Conservation (phyloP, 768 basidiomycete species). For the Macrolepiota albuminosa region DNA sequence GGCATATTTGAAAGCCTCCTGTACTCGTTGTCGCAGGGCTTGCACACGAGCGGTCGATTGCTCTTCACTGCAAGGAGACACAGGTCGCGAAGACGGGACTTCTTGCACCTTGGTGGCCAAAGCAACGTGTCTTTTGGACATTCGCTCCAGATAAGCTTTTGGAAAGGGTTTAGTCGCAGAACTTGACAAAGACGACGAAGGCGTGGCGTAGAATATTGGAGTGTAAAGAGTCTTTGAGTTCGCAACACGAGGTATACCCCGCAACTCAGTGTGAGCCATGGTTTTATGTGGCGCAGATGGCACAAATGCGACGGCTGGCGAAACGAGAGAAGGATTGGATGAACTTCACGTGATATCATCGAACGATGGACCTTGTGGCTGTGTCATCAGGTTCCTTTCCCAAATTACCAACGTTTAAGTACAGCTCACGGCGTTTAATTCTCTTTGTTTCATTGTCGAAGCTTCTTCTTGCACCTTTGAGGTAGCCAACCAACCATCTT, state of each 20-base stretch:
- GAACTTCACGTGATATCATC: background rate
- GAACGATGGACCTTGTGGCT: background rate
- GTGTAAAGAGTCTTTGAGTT: conserved; percentile 16
- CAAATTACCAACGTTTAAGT: background rate
- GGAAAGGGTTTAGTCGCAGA: conserved; percentile 4
- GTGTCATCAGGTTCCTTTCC: background rate
- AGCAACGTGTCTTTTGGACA: conserved; percentile 21
- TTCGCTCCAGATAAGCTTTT: conserved; percentile 16
- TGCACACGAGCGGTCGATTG: conserved; percentile 19
- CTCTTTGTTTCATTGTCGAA: background rate
- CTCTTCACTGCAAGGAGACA: conserved; percentile 13
- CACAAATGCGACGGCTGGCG: background rate
- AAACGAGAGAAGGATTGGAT: background rate
- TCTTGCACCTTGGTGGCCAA: conserved; percentile 25
- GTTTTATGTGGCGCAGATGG: conserved; percentile 1
- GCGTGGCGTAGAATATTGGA: conserved; percentile 15
- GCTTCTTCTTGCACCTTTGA: background rate
- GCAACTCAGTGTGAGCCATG: background rate
- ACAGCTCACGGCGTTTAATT: background rate
- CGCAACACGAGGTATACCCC: conserved; percentile 1
- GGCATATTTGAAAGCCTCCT: conserved; percentile 29
- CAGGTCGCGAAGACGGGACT: conserved; percentile 18
- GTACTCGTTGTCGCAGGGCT: conserved; percentile 27
- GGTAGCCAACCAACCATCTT: background rate
- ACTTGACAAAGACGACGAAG: conserved; percentile 7